Evolutionary conservation across 179 eudicot species (phyloP).

Genomic region (Camellia oleifera): DNA sequence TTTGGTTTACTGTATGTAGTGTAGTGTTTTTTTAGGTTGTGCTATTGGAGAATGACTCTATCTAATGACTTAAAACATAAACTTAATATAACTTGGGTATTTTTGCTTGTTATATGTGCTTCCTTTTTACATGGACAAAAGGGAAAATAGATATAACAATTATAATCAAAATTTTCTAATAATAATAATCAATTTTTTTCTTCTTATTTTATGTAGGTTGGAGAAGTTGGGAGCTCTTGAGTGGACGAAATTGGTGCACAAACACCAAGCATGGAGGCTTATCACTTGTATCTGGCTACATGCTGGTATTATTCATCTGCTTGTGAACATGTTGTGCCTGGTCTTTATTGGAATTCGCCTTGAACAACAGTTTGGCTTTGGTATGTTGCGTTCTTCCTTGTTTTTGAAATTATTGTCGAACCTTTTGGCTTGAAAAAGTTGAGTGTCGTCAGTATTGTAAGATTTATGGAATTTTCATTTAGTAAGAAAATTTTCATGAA

Average conservation of each 20-base stretch:
- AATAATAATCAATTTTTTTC: background rate
- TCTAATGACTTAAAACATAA: background rate
- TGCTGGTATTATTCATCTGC: constrained; percentile 83
- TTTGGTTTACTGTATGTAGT: background rate
- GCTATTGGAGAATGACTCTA: background rate
- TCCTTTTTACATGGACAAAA: background rate
- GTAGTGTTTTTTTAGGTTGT: background rate
- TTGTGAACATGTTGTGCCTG: constrained; percentile 84
- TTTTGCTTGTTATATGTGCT: background rate
- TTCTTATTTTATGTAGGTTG: constrained; percentile 36
- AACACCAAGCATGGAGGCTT: constrained; percentile 90
- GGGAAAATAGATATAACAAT: background rate
- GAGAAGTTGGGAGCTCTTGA: constrained; percentile 76
- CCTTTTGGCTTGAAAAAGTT: background rate
- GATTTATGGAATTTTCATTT: background rate
- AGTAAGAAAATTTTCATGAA: background rate
- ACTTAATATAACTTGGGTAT: background rate
- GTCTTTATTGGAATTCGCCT: constrained; percentile 83
- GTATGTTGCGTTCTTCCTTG: constrained; percentile 37
- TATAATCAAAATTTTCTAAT: background rate
- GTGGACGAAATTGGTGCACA: constrained; percentile 61
- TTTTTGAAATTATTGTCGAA: background rate
- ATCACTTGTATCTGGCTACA: constrained; percentile 86
- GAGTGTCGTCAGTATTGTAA: background rate
- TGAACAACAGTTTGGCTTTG: constrained; percentile 89